These are phyloP conservation scores for Aspergillus tanneri DNA, from an alignment of 2,329 filamentous ascomycete species.

Conservation along the genomic window DNA sequence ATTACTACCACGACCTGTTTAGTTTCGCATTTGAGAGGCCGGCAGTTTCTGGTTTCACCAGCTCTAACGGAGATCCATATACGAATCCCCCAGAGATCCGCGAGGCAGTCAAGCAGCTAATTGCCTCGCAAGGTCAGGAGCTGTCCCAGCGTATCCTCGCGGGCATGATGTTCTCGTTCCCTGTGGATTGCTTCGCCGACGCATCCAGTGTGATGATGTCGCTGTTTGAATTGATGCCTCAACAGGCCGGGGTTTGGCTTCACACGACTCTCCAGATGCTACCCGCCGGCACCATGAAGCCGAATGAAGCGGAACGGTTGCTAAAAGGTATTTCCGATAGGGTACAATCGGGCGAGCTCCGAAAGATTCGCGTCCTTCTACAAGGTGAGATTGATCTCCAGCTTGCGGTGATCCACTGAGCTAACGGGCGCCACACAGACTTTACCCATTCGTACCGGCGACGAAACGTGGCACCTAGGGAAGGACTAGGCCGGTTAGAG, in stretches of 20 bases:
- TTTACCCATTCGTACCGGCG: slow-evolving; percentile 94
- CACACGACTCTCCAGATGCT: slow-evolving; percentile 79
- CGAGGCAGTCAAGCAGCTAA: slow-evolving; percentile 68
- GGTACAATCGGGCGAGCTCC: slow-evolving; percentile 65
- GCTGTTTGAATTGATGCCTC: slow-evolving; percentile 82
- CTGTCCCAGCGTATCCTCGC: slow-evolving; percentile 88
- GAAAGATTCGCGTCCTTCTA: slow-evolving; percentile 78
- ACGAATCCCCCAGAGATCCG: slow-evolving; percentile 68
- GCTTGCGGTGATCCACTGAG: not conserved
- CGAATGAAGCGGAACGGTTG: slow-evolving; percentile 76
- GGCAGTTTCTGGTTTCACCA: slow-evolving; percentile 55
- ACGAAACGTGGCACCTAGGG: slow-evolving; percentile 90
- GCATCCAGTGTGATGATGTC: slow-evolving; percentile 88
- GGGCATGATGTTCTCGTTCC: slow-evolving; percentile 99
- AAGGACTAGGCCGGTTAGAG: slow-evolving; percentile 84
- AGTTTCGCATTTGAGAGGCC: slow-evolving; percentile 79
- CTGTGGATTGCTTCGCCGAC: slow-evolving; percentile 90
- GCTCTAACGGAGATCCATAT: slow-evolving; percentile 60
- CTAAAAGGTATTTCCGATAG: slow-evolving; percentile 77
- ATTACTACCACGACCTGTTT: slow-evolving; percentile 88
- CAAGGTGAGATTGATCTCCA: slow-evolving; percentile 52
- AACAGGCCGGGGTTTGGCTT: slow-evolving; percentile 78
- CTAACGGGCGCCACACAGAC: slow-evolving; percentile 53
- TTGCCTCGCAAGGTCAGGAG: slow-evolving; percentile 68
- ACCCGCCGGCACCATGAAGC: slow-evolving; percentile 75